Conservation (phyloP, 1,284 basidiomycete species). For the Chondrostereum purpureum region DNA sequence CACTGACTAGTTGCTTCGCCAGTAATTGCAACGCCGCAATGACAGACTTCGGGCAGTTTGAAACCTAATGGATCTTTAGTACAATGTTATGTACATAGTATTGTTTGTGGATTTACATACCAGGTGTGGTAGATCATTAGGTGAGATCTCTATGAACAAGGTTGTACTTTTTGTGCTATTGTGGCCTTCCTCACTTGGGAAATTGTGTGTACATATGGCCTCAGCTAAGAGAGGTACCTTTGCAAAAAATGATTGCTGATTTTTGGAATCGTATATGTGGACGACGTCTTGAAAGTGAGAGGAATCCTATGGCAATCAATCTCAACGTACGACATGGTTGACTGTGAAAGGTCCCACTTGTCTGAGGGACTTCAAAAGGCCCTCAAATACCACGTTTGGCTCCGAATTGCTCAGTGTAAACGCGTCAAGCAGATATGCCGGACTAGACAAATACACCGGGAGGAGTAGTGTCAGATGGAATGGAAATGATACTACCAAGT, state of each 20-base stretch:
- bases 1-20: slow-evolving; percentile 8
- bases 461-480: too few species aligned
- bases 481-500: too few species aligned
- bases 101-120: slow-evolving; percentile 2
- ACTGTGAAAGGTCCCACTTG: slow-evolving; percentile 20
- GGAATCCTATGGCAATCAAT: slow-evolving; percentile 10
- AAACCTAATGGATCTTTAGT: too few species aligned
- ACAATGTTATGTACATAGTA: too few species aligned
- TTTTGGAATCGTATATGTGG: slow-evolving; percentile 32
- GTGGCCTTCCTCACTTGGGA: background rate
- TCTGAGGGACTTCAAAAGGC: slow-evolving; percentile 24
- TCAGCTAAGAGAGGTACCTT: slow-evolving; percentile 18
- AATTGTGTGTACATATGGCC: background rate
- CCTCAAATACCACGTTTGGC: slow-evolving; percentile 16
- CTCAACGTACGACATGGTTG: too few species aligned
- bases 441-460: slow-evolving; percentile 18
- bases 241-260: slow-evolving; percentile 43
- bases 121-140: slow-evolving; percentile 1
- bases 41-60: background rate
- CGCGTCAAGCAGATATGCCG: slow-evolving; percentile 36
- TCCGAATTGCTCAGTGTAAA: slow-evolving; percentile 21
- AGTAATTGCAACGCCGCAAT: slow-evolving; percentile 3
- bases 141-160: background rate
- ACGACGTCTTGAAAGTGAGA: slow-evolving; percentile 28
- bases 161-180: too few species aligned